Conservation (phyloP, 192 early-diverging fungal species). For the Coemansia sp. region DNA sequence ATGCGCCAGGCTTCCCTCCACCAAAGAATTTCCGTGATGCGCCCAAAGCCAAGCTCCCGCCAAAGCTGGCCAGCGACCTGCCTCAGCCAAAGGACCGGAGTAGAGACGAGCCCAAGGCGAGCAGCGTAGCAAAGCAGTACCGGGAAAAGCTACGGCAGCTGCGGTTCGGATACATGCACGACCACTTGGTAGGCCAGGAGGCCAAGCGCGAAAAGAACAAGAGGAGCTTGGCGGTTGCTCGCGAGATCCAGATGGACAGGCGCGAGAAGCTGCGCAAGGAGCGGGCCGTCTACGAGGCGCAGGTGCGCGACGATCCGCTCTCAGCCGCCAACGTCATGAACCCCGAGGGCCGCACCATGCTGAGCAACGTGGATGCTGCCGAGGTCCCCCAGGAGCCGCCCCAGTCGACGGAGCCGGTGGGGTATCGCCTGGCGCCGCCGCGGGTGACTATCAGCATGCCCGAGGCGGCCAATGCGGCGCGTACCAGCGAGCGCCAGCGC, state of each 20-base stretch:
- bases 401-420: constrained; percentile 4
- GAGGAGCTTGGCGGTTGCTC: constrained; percentile 1
- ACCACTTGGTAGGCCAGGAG: constrained; percentile 21
- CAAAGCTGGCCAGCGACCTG: constrained; percentile 13
- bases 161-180: constrained; percentile 31
- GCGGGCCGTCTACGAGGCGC: constrained; percentile 26
- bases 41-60: constrained; percentile 2
- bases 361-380: constrained; percentile 14
- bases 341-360: constrained; percentile 40
- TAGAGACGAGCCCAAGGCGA: constrained; percentile 4
- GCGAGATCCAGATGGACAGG: constrained; percentile 8
- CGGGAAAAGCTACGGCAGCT: constrained; percentile 25
- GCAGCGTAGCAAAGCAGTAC: constrained; percentile 20
- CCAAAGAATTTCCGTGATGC: constrained; percentile 20
- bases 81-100: constrained; percentile 13
- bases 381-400: not conserved
- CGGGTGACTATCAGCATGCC: constrained; percentile 33
- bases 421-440: constrained; percentile 37
- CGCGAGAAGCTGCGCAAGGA: constrained; percentile 22
- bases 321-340: constrained; percentile 53
- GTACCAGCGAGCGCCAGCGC: constrained; percentile 24
- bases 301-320: constrained; percentile 42
- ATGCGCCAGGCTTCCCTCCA: constrained; percentile 52
- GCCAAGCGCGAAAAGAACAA: constrained; percentile 10
- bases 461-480: constrained; percentile 28